A percentile compares a stretch with the other conserved stretches of the same genome.
Evolutionary conservation across 1,139 yeast genomes (phyloP).

Genomic region (Geotrichum citri-aurantii): DNA sequence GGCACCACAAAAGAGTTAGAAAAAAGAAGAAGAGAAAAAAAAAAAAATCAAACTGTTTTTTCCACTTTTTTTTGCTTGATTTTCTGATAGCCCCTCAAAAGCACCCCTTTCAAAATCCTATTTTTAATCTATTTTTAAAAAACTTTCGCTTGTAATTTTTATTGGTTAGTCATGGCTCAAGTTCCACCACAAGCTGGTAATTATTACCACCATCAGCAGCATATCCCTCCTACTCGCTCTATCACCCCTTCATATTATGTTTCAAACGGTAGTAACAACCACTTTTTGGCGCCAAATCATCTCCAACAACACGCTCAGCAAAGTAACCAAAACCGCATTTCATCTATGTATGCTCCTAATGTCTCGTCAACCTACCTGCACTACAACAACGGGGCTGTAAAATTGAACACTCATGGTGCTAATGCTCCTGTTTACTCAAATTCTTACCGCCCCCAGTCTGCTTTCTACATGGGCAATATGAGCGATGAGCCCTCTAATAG

Average conservation of each 20-base stretch:
- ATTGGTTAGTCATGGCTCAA: slow-evolving; percentile 8
- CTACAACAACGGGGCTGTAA: neutral
- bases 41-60: neutral
- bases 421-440: neutral
- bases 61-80: neutral
- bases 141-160: neutral
- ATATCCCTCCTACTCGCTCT: slow-evolving; percentile 7
- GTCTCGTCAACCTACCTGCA: neutral
- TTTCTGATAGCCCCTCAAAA: neutral
- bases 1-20: neutral
- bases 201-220: slow-evolving; percentile 11
- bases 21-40: neutral
- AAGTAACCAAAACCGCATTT: neutral
- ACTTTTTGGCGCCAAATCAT: neutral
- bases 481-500: neutral
- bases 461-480: slow-evolving; percentile 1
- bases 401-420: neutral
- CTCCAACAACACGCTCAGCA: neutral
- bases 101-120: neutral
- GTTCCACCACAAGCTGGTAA: slow-evolving; percentile 10
- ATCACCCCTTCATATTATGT: slow-evolving; percentile 6
- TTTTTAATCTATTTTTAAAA: too few relatives aligned
- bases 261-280: neutral
- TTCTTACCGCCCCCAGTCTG: slow-evolving; percentile 6
- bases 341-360: slow-evolving; percentile 1